Evolutionary conservation across 2,329 filamentous ascomycete species (phyloP), one percentile per base, ranked within the genome.

Genomic region (Fusarium cicatricum): DNA sequence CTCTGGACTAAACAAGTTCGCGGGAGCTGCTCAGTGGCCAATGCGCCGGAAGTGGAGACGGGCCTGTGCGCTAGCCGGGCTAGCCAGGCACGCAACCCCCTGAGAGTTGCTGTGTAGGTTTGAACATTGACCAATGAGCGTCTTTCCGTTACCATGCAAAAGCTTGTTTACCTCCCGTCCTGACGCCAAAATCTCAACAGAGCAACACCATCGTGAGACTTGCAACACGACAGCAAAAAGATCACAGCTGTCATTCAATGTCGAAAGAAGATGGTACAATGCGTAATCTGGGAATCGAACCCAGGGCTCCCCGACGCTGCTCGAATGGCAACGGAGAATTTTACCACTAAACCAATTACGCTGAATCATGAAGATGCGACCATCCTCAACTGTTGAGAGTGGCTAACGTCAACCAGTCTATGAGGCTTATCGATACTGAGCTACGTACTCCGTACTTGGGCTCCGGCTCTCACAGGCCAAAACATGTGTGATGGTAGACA

Each of bases 331-430:
- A 59, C 45, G 34, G 42, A 49, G 45, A 62, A 61, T 50, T 62
- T 58, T 62, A 59, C 49, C 42, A 62, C 58, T 49, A 55, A 62
- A 51, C 42, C 42, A 62, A 60, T 60, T 52, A 62, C 51, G 46
- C 46, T 40, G 8, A 9, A 32, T 19, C 19, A 3, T 16, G 10
- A 26, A 28, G 16, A 16, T 17, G 12, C 15, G 26, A 5, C 39
- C 40, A n/a, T 37, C 31, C 36, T 36, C 17, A 19, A 14, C 32
- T 54, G 31, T 40, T 53, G 34, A 2, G 37, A 4, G 4, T 0
- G 7, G 2, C 2, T 6, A 15, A 16, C 2, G 21, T 37, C 9
- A 33, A 14, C 26, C 12, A 4, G 3, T 4, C 4, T 11, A 55
- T 12, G 14, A 45, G 4, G 21, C 21, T 23, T 7, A 23, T 23